Evolutionary conservation across 2,329 filamentous ascomycete genomes (phyloP).

Genomic region (Diaporthe ilicicola): DNA sequence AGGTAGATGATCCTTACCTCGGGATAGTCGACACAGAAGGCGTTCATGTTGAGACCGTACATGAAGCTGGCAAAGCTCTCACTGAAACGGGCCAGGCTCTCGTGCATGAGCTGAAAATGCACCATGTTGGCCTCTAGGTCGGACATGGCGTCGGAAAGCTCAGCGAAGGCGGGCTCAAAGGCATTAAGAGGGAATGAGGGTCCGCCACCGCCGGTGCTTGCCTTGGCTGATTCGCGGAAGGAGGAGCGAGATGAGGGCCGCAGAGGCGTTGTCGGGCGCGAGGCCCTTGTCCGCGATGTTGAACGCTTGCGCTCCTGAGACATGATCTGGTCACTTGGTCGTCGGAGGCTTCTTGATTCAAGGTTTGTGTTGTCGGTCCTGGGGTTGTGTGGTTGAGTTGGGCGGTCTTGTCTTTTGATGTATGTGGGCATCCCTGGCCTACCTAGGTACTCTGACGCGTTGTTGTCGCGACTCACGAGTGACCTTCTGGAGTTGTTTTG

Average conservation of each 20-base stretch:
- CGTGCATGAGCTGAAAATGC: slow-evolving; percentile 96
- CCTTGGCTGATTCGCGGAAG: slow-evolving; percentile 78
- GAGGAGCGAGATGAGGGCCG: slow-evolving; percentile 90
- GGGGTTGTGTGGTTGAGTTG: neutral
- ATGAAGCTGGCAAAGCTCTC: slow-evolving; percentile 96
- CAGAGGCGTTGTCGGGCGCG: slow-evolving; percentile 89
- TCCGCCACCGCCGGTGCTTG: slow-evolving; percentile 60
- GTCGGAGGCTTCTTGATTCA: neutral
- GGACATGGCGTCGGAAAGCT: slow-evolving; percentile 91
- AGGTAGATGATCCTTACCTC: slow-evolving; percentile 67
- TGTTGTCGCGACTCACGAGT: slow-evolving; percentile 10
- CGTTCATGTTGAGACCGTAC: slow-evolving; percentile 98
- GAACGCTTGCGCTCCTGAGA: slow-evolving; percentile 51
- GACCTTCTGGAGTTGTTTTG: neutral
- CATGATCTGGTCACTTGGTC: slow-evolving; percentile 3
- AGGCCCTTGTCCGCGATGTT: slow-evolving; percentile 69
- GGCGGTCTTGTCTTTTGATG: neutral
- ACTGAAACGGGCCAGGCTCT: slow-evolving; percentile 90
- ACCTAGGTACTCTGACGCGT: slow-evolving; percentile 14
- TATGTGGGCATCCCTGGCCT: neutral
- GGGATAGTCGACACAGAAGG: slow-evolving; percentile 96
- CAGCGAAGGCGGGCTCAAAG: slow-evolving; percentile 90
- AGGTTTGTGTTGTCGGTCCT: neutral
- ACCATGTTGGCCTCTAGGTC: slow-evolving; percentile 97
- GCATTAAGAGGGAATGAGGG: slow-evolving; percentile 76